Percentiles rank a stretch among this genome's conserved stretches.
Evolutionary conservation across 1,284 basidiomycete species (phyloP).

Genomic region (Schizophyllum commune): DNA sequence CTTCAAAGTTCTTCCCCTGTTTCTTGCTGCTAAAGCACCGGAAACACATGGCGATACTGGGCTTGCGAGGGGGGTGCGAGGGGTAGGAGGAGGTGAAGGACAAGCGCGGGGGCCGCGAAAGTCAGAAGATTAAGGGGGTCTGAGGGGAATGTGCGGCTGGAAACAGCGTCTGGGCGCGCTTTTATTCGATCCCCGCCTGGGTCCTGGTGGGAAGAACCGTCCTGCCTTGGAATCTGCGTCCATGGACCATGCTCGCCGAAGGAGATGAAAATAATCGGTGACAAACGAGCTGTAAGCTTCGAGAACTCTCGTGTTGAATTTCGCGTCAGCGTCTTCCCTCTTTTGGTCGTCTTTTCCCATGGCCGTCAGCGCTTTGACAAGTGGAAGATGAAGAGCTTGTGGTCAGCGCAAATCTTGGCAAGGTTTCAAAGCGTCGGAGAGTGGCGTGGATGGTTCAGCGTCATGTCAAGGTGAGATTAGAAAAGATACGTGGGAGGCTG

Average conservation of each 20-base stretch:
- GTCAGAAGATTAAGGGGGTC: background rate
- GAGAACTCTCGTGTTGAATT: background rate
- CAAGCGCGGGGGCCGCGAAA: no score
- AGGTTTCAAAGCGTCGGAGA: no score
- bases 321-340: background rate
- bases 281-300: background rate
- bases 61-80: background rate
- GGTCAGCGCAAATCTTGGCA: no score
- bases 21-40: background rate
- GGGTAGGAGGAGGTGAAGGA: background rate
- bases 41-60: background rate
- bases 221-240: background rate
- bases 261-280: background rate
- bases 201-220: background rate
- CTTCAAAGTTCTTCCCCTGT: background rate
- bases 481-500: no score
- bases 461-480: no score
- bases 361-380: no score
- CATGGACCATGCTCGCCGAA: background rate
- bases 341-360: background rate
- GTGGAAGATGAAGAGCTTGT: no score
- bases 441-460: no score
- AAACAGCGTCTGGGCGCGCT: background rate
- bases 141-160: background rate
- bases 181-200: background rate